phyloP scores from a whole-genome alignment of 306 rosid species.

The Citrullus amarus region DNA sequence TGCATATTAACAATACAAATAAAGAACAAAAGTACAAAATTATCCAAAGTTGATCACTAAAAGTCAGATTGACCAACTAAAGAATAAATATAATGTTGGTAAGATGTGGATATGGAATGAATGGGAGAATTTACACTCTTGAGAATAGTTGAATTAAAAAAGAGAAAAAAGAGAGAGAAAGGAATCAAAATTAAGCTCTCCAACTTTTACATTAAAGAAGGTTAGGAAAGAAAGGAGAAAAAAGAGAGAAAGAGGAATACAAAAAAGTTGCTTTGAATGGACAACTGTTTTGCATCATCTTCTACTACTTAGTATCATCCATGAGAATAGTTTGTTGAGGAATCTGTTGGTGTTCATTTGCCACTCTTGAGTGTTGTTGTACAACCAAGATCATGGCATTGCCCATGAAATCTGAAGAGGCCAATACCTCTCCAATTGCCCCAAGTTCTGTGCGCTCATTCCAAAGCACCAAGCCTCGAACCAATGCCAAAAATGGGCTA shows the following conservation, averaged over 20 bases:
- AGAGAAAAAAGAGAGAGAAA: too few relatives aligned
- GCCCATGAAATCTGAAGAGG: constrained; percentile 12
- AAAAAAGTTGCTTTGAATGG: not conserved
- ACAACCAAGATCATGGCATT: constrained; percentile 19
- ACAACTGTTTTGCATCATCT: not conserved
- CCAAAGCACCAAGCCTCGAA: constrained; percentile 15
- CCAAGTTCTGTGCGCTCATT: constrained; percentile 14
- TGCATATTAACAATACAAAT: too few relatives aligned
- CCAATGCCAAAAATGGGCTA: not conserved
- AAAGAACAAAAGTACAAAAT: too few relatives aligned
- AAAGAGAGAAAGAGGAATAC: too few relatives aligned
- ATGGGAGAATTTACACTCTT: not conserved
- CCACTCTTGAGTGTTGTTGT: constrained; percentile 17
- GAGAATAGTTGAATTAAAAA: not conserved
- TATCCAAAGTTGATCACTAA: too few relatives aligned
- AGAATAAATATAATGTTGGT: too few relatives aligned
- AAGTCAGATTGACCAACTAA: too few relatives aligned
- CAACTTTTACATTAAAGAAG: too few relatives aligned
- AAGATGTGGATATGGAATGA: too few relatives aligned
- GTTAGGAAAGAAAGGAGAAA: too few relatives aligned
- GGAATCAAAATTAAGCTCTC: too few relatives aligned
- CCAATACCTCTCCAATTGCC: constrained; percentile 17
- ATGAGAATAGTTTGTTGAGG: not conserved
- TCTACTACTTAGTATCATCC: not conserved
- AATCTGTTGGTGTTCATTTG: not conserved